Base-by-base conservation (phyloP, 176 grass and related monocot genomes). In the Oryza australiensis region DNA sequence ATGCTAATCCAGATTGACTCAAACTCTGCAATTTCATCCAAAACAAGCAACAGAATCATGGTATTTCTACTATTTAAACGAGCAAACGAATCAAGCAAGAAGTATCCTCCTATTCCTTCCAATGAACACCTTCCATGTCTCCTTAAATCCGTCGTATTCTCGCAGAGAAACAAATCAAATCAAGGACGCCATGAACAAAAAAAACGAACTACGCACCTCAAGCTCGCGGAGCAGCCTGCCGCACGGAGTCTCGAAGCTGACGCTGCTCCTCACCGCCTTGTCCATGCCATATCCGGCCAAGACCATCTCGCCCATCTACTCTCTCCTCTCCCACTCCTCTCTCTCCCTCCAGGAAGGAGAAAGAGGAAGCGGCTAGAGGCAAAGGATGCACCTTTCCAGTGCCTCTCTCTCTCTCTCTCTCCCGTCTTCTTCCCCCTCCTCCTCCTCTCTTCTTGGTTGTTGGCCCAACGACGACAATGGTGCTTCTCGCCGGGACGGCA, bases 161-260 rank as follows among this genome's bases (percentile, higher is more conserved):
- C 35, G 59, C 43, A 14, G 26, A 32, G 26, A 28, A 72, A 80
- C 41, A 81, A 20, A 48, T 30, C 38, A 72, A 89, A 84, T 70
- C 55, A 72, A 62, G 51, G 48, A 51, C 26, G 53, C 74, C 26
- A 68, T 38, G 27, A 62, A 77, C 71, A 15, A 77, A 80, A 66
- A 66, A 74, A 72, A 8, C 51, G 33, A 60, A 75, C 8, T n/a
- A 24, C 38, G 70, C 40, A 98, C 96, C 96, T 99, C 91, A 5
- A 99, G 96, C 82, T 99, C 91, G 80, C 85, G 87, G 64, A 99
- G 82, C 84, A 98, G 80, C 83, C 85, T 66, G 45, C 82, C 93
- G 72, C 95, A 98, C 28, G 91, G 84, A 75, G 89, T 90, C 66
- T 95, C 93, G 68, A 95, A 82, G 82, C 86, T 91, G 81, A 89